Conservation (phyloP, 2,329 filamentous ascomycete genomes). For the Fusarium camptoceras region DNA sequence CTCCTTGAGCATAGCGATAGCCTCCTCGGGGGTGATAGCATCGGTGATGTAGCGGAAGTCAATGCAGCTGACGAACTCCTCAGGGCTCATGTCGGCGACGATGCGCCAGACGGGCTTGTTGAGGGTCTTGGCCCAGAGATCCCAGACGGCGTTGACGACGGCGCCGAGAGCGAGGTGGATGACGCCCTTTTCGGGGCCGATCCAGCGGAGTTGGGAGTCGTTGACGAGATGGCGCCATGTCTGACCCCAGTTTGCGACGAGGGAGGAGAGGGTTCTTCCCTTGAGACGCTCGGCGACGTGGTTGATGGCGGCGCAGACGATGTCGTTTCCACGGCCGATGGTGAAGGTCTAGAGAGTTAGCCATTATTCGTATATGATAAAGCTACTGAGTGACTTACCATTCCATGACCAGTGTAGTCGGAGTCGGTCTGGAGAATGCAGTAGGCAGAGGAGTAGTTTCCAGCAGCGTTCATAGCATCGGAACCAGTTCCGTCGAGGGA, state of each 20-base stretch:
- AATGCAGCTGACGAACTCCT: constrained; percentile 88
- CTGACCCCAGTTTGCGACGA: constrained; percentile 84
- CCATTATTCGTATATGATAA: too few relatives aligned
- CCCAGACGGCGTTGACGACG: constrained; percentile 92
- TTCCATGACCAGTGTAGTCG: constrained; percentile 77
- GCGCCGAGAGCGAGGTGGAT: constrained; percentile 92
- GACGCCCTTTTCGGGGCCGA: constrained; percentile 93
- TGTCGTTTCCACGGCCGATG: constrained; percentile 90
- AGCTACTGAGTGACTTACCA: constrained; percentile 62
- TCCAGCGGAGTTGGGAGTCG: constrained; percentile 92
- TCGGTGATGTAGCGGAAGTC: constrained; percentile 97
- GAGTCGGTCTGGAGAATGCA: constrained; percentile 89
- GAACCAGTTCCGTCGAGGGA: constrained; percentile 96
- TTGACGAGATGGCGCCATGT: constrained; percentile 94
- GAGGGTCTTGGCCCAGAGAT: constrained; percentile 91
- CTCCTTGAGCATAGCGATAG: constrained; percentile 75
- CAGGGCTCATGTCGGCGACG: constrained; percentile 88
- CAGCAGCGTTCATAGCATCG: constrained; percentile 95
- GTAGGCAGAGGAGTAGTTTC: constrained; percentile 95
- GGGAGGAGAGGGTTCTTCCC: constrained; percentile 78
- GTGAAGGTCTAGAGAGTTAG: constrained; percentile 72
- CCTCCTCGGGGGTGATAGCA: constrained; percentile 88
- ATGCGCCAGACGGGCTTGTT: constrained; percentile 92
- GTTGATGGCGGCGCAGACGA: constrained; percentile 86
- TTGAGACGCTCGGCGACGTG: constrained; percentile 81